Evolutionary conservation across 2,329 filamentous ascomycete species (phyloP).

Genomic region (Lecanosticta acicola): DNA sequence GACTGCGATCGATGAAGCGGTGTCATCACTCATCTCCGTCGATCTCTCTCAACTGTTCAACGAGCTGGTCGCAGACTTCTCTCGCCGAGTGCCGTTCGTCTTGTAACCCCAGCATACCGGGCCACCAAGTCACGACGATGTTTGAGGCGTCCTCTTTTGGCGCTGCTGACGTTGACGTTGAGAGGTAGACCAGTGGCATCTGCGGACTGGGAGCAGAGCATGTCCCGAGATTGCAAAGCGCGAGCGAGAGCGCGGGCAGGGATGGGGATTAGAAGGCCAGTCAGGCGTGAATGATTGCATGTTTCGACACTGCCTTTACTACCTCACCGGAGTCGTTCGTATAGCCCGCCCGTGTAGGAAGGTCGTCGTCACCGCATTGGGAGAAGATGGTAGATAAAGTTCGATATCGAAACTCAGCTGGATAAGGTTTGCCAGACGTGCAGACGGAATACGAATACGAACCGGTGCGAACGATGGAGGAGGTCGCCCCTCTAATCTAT

Average conservation of each 20-base stretch:
- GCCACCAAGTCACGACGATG: conserved; percentile 41
- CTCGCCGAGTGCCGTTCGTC: conserved; percentile 29
- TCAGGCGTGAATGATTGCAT: conserved; percentile 39
- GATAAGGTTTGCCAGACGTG: too few species aligned
- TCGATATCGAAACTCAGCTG: too few species aligned
- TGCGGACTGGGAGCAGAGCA: conserved; percentile 44
- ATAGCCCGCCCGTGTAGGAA: too few species aligned
- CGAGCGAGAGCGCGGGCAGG: conserved; percentile 36
- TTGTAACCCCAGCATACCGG: conserved; percentile 37
- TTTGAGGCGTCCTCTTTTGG: conserved; percentile 37
- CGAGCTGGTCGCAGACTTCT: conserved; percentile 16
- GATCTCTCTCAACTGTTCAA: conserved; percentile 1
- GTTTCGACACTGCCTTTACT: too few species aligned
- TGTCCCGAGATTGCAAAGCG: conserved; percentile 23
- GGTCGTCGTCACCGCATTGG: background rate
- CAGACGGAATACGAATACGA: too few species aligned
- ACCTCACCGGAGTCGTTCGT: too few species aligned
- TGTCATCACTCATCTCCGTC: background rate
- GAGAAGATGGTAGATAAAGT: background rate
- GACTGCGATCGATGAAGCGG: too few species aligned
- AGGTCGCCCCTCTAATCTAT: too few species aligned
- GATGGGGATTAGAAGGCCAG: conserved; percentile 38
- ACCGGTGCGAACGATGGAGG: too few species aligned
- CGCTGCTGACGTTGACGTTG: conserved; percentile 39
- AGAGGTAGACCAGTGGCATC: conserved; percentile 36